These are phyloP conservation scores for Hyphopichia pseudoburtonii DNA, from an alignment of 1,139 yeast genomes.

Conservation along the genomic window DNA sequence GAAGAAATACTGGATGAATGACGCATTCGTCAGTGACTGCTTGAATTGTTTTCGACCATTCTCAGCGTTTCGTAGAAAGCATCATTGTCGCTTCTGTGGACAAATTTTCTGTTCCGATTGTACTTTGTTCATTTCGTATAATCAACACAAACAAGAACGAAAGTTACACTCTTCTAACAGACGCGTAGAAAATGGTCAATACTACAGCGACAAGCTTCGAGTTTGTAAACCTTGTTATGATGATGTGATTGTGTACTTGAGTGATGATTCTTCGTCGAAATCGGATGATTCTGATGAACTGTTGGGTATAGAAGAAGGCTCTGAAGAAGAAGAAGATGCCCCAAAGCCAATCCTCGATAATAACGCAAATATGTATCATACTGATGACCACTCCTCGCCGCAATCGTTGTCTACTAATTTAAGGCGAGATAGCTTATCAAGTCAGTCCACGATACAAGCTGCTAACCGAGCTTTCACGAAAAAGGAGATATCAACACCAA, in stretches of 20 bases:
- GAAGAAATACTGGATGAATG: constrained; percentile 88
- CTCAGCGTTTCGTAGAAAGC: constrained; percentile 81
- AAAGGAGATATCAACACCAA: constrained; percentile 9
- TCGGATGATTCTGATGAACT: constrained; percentile 17
- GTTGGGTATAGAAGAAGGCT: constrained; percentile 14
- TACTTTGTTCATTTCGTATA: constrained; percentile 75
- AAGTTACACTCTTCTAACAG: constrained; percentile 22
- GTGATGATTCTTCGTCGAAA: constrained; percentile 57
- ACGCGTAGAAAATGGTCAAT: constrained; percentile 12
- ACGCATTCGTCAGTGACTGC: constrained; percentile 80
- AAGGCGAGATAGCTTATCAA: constrained; percentile 17
- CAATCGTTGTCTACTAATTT: constrained; percentile 34
- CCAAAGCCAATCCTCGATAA: neutral
- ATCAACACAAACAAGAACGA: constrained; percentile 55
- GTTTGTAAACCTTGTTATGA: constrained; percentile 79
- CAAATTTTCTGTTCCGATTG: constrained; percentile 93
- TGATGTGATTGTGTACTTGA: constrained; percentile 62
- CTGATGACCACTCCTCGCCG: constrained; percentile 24
- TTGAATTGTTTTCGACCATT: constrained; percentile 73
- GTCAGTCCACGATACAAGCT: constrained; percentile 7
- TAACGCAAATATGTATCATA: neutral
- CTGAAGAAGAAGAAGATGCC: constrained; percentile 13
- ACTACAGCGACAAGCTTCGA: constrained; percentile 66
- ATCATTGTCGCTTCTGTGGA: constrained; percentile 94
- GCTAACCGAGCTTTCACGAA: constrained; percentile 16